Evolutionary conservation across 148 eudicot species (phyloP), one percentile per base, ranked within the genome.

Genomic region (Cornus kousa): DNA sequence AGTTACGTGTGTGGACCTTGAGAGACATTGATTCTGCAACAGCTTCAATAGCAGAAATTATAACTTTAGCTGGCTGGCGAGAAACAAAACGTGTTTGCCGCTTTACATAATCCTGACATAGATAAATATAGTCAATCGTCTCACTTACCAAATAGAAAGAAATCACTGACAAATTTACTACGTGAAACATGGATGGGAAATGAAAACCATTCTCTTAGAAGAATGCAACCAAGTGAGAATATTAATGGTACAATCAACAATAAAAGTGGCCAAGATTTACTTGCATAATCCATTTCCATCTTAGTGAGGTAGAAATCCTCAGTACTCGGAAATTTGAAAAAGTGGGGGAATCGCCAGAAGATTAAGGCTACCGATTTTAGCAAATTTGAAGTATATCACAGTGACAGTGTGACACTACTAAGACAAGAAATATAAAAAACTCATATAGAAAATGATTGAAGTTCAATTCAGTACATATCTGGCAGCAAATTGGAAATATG

Each of bases 31-130:
- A 85, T 80, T 86, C 86, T 16, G 95, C 98, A 77, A 86, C 94
- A 66, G 88, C 84, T 87, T 89, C 91, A 73, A 97, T 86, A 2
- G 95, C 87, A 39, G 90, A 83, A 74, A 94, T 88, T 69, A 97
- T 90, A 74, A 79, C 85, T 74, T 85, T 83, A 71, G 99, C 97
- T 68, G 97, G 89, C 80, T 91, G 79, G 70, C 93, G 92, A 74
- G 99, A 97, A 80, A 97, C 94, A 81, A 97, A 97, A 66, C 99
- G 98, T 71, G 99, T 94, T 86, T 97, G 99, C 59, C 99, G 82
- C 88, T 90, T 90, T 74, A 94, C 92, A 83, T 83, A 87, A 83
- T 97, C 99, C 99, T 97, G 81, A 40, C 46, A 65, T 31, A 77
- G 14, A 77, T 31, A 23, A 11, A 67, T 2, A 20, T 73, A 62